These are phyloP conservation scores for Hymenoscyphus infarciens DNA, from an alignment of 2,329 filamentous ascomycete genomes.

Conservation along the genomic window DNA sequence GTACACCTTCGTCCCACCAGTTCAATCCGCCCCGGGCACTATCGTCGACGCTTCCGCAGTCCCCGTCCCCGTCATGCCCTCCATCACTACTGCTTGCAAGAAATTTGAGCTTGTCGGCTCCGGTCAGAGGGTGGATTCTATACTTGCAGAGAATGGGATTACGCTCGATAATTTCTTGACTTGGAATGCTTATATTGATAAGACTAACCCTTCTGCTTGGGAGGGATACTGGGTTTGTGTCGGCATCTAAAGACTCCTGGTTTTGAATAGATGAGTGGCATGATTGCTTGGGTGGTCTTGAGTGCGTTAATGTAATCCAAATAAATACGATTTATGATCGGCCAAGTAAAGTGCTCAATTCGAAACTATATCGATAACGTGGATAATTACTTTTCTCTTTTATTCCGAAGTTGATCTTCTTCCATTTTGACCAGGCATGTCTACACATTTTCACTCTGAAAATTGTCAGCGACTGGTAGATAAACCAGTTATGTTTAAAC, in stretches of 20 bases:
- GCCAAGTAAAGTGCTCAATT: no score
- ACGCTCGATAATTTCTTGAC: conserved; percentile 10
- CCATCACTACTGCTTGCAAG: conserved; percentile 9
- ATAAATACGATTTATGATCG: no score
- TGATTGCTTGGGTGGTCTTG: no score
- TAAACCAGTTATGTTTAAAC: no score
- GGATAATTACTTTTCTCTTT: no score
- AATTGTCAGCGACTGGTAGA: no score
- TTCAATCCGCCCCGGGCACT: conserved; percentile 8
- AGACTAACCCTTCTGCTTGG: conserved; percentile 14
- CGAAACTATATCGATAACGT: no score
- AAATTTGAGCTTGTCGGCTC: conserved; percentile 12
- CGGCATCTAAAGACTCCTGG: not conserved
- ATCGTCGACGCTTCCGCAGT: conserved; percentile 6
- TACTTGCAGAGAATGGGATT: conserved; percentile 10
- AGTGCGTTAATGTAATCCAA: no score
- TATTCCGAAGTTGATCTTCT: no score
- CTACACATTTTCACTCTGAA: no score
- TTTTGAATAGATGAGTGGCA: no score
- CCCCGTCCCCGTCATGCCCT: conserved; percentile 14
- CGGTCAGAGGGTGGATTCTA: conserved; percentile 11
- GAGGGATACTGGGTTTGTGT: conserved; percentile 16
- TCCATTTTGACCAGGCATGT: no score
- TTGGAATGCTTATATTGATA: conserved; percentile 14
- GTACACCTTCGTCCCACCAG: conserved; percentile 14